Percentiles rank a stretch among this genome's conserved stretches.
Evolutionary conservation across 2,329 filamentous ascomycete genomes (phyloP).

Genomic region (Dryadomyces quercus-mongolicae): DNA sequence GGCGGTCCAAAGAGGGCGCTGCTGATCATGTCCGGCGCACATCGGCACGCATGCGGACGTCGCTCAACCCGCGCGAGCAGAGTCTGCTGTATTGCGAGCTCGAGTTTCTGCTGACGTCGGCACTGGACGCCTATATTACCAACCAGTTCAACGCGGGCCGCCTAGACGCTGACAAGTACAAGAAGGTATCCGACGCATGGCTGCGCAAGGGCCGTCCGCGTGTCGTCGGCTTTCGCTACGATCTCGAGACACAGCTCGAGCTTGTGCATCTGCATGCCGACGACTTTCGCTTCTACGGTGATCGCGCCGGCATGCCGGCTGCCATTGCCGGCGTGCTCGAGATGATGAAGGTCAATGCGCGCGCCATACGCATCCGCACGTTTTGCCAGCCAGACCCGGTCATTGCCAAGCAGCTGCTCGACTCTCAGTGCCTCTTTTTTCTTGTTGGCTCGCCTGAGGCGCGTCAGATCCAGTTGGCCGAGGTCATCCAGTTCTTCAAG

Average conservation of each 20-base stretch:
- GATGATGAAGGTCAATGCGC: conserved; percentile 39
- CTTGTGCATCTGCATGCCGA: conserved; percentile 36
- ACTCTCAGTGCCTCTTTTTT: conserved; percentile 37
- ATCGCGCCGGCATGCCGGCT: conserved; percentile 26
- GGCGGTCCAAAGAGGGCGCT: conserved; percentile 19
- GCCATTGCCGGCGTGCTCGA: conserved; percentile 36
- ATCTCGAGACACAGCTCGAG: conserved; percentile 48
- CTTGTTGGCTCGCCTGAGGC: conserved; percentile 32
- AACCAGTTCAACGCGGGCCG: conserved; percentile 43
- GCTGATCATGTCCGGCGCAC: conserved; percentile 15
- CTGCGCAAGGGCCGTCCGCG: conserved; percentile 37
- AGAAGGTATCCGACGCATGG: conserved; percentile 39
- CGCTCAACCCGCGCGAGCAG: conserved; percentile 43
- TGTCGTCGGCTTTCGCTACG: conserved; percentile 45
- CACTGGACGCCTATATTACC: conserved; percentile 39
- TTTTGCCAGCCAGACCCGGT: conserved; percentile 47
- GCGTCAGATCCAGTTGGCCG: conserved; percentile 32
- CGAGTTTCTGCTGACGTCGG: conserved; percentile 39
- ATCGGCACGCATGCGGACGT: conserved; percentile 28
- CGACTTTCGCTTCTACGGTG: conserved; percentile 43
- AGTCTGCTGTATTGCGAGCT: conserved; percentile 47
- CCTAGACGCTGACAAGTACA: conserved; percentile 36
- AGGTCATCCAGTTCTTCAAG: conserved; percentile 43
- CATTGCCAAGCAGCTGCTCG: conserved; percentile 44
- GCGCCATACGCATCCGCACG: conserved; percentile 39